phyloP scores from a whole-genome alignment of 2,329 filamentous ascomycete species.

The Pyrenophora teres region DNA sequence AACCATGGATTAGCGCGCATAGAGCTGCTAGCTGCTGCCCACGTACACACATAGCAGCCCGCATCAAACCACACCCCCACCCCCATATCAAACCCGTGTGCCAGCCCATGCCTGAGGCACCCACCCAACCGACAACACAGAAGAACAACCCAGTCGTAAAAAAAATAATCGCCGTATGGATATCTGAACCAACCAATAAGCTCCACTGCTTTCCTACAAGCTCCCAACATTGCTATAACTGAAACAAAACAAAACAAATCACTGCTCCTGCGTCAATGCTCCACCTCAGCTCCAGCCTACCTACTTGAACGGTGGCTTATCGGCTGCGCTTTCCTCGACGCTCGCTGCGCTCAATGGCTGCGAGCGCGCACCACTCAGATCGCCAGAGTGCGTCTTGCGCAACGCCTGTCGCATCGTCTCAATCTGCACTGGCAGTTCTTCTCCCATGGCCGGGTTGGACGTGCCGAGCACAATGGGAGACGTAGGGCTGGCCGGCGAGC shows the following conservation, averaged over 20 bases:
- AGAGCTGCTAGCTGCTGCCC: too few relatives aligned
- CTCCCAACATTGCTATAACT: slow-evolving; percentile 1
- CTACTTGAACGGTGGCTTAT: slow-evolving; percentile 39
- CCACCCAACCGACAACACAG: too few relatives aligned
- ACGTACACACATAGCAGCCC: background rate
- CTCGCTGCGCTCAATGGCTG: slow-evolving; percentile 48
- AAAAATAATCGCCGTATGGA: slow-evolving; percentile 24
- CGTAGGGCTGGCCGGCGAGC: slow-evolving; percentile 64
- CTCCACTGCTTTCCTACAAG: slow-evolving; percentile 7
- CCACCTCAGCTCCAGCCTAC: background rate
- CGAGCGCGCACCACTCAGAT: slow-evolving; percentile 60
- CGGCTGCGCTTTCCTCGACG: slow-evolving; percentile 43
- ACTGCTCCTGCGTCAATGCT: slow-evolving; percentile 1
- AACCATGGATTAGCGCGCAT: too few relatives aligned
- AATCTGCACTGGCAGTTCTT: slow-evolving; percentile 81
- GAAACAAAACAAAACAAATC: slow-evolving; percentile 8
- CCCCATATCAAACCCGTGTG: background rate
- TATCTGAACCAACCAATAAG: slow-evolving; percentile 30
- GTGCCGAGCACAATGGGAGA: slow-evolving; percentile 52
- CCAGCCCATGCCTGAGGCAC: too few relatives aligned
- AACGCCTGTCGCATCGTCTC: slow-evolving; percentile 94
- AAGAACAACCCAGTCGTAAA: slow-evolving; percentile 2
- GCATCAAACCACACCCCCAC: background rate
- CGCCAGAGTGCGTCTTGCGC: slow-evolving; percentile 80
- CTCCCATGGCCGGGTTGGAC: slow-evolving; percentile 59